Conservation (phyloP, 257 asterid species). For the Jasminum sambac region DNA sequence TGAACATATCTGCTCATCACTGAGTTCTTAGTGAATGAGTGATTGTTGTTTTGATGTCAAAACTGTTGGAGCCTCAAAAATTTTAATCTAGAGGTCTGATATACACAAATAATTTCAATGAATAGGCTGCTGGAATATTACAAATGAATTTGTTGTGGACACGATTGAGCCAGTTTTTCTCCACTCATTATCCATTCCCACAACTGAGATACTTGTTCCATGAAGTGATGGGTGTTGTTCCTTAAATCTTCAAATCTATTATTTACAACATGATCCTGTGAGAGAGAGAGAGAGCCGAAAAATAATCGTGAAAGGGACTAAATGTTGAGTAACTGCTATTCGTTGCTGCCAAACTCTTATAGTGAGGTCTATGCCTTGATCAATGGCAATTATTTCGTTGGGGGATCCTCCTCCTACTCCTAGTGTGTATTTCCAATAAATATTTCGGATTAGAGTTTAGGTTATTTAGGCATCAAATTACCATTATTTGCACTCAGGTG, state of each 20-base stretch:
- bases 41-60: not conserved
- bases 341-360: not conserved
- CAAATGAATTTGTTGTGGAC: not conserved
- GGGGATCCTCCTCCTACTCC: not conserved
- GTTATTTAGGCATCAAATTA: not conserved
- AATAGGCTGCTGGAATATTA: not conserved
- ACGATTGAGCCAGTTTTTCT: not conserved
- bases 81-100: not conserved
- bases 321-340: not conserved
- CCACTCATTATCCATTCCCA: not conserved
- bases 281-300: no score
- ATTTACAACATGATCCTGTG: no score
- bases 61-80: not conserved
- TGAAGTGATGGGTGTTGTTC: not conserved
- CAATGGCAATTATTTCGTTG: not conserved
- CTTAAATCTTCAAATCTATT: not conserved
- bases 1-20: not conserved
- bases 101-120: not conserved
- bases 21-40: not conserved
- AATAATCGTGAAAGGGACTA: not conserved
- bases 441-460: not conserved
- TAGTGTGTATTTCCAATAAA: not conserved
- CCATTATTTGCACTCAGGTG: not conserved
- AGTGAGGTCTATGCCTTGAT: not conserved
- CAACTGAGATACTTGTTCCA: not conserved